Evolutionary conservation across 805 yeast species (phyloP).

Genomic region (Zygosaccharomyces siamensis): DNA sequence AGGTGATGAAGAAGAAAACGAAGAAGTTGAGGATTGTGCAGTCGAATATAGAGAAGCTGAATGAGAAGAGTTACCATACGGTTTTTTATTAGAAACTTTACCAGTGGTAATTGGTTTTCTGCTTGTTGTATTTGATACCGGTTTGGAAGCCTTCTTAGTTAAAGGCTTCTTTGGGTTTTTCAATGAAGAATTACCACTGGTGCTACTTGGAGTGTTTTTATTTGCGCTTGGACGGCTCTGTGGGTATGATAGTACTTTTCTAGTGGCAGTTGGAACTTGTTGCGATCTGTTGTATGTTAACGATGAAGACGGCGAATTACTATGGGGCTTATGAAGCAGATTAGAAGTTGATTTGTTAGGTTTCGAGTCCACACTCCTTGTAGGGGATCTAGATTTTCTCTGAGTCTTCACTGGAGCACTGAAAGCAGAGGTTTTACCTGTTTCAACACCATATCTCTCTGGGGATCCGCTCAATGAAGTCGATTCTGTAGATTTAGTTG

Average conservation of each 20-base stretch:
- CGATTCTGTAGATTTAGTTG: neutral
- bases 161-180: constrained; percentile 4
- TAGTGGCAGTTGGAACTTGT: constrained; percentile 10
- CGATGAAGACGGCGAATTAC: constrained; percentile 1
- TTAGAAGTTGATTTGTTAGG: constrained; percentile 21
- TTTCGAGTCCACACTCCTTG: constrained; percentile 6
- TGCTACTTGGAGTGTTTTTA: neutral
- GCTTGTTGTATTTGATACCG: neutral
- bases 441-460: neutral
- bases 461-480: neutral
- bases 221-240: constrained; percentile 1
- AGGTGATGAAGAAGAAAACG: constrained; percentile 6
- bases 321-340: constrained; percentile 8
- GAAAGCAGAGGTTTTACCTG: neutral
- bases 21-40: constrained; percentile 6
- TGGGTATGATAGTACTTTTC: constrained; percentile 6
- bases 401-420: neutral
- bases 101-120: constrained; percentile 1
- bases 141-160: neutral
- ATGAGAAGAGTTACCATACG: constrained; percentile 1
- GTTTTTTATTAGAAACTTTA: neutral
- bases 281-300: constrained; percentile 3
- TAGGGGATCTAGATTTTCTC: neutral
- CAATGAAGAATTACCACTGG: neutral
- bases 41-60: constrained; percentile 6